These are phyloP conservation scores for Lepraria neglecta DNA, from an alignment of 495 filamentous ascomycete genomes.

Conservation along the genomic window DNA sequence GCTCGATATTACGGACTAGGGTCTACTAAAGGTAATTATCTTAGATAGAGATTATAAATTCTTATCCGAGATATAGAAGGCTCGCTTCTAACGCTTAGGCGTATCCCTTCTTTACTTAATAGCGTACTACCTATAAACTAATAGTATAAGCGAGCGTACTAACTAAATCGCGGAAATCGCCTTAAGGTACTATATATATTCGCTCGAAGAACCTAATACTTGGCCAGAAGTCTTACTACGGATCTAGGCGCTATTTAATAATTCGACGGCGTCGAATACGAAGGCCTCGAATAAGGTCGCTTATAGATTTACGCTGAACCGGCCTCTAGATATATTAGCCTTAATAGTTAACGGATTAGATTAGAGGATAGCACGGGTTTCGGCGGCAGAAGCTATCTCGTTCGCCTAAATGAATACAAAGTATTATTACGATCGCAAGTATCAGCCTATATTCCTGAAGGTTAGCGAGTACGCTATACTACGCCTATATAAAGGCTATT, in stretches of 20 bases:
- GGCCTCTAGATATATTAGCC: not conserved
- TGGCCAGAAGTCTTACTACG: not conserved
- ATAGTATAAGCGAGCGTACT: not conserved
- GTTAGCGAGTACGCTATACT: not conserved
- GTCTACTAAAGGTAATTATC: constrained; percentile 10
- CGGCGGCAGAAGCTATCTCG: not conserved
- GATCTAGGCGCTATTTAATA: not conserved
- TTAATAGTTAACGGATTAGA: not conserved
- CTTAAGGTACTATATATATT: not conserved
- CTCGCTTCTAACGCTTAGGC: constrained; percentile 1
- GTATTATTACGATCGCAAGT: not conserved
- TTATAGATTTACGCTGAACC: constrained; percentile 2
- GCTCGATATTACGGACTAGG: constrained; percentile 1
- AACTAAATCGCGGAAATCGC: not conserved
- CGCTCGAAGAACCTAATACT: not conserved
- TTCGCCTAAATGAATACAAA: not conserved
- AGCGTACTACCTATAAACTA: constrained; percentile 3
- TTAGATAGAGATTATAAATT: constrained; percentile 10
- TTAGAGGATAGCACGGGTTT: too few relatives aligned
- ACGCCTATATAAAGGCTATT: constrained; percentile 6
- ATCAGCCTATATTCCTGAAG: constrained; percentile 6
- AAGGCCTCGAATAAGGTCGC: not conserved
- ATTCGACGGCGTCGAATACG: not conserved
- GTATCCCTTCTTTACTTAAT: constrained; percentile 6
- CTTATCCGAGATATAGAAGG: constrained; percentile 2